A percentile compares a stretch with the other conserved stretches of the same genome.
Evolutionary conservation across 352 stramenopile genomes (phyloP).

Genomic region (Pythium brachiatum): DNA sequence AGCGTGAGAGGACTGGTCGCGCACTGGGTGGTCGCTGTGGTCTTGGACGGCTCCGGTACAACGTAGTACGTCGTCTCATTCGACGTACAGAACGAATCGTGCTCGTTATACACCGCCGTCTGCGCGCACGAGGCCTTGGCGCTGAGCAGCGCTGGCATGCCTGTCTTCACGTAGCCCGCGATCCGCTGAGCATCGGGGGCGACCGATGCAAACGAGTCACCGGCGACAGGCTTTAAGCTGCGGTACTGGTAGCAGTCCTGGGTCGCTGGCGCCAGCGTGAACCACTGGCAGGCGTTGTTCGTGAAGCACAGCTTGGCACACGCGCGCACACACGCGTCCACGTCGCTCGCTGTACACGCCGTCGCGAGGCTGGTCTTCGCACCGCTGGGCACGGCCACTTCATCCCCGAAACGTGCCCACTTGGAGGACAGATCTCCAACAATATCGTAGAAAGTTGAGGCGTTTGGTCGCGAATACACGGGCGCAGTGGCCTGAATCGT

Average conservation of each 20-base stretch:
- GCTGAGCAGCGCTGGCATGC: slow-evolving; percentile 8
- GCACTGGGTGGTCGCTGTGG: slow-evolving; percentile 2
- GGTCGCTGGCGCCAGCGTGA: slow-evolving; percentile 18
- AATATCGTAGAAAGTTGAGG: slow-evolving; percentile 13
- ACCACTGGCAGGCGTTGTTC: slow-evolving; percentile 23
- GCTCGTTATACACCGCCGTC: slow-evolving; percentile 8
- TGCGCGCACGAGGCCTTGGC: slow-evolving; percentile 14
- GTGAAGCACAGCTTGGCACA: slow-evolving; percentile 14
- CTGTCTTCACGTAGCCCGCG: slow-evolving; percentile 17
- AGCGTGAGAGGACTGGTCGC: slow-evolving; percentile 13
- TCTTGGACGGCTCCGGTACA: slow-evolving; percentile 1
- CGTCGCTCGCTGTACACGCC: not conserved
- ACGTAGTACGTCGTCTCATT: slow-evolving; percentile 17
- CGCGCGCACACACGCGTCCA: slow-evolving; percentile 6
- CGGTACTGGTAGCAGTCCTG: slow-evolving; percentile 15
- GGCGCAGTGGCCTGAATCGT: not conserved
- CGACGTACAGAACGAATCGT: slow-evolving; percentile 15
- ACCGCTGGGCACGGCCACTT: slow-evolving; percentile 14
- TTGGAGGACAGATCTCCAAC: slow-evolving; percentile 20
- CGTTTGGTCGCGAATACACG: slow-evolving; percentile 9
- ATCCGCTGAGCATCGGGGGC: slow-evolving; percentile 11
- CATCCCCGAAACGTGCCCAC: slow-evolving; percentile 12
- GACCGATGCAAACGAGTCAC: slow-evolving; percentile 8
- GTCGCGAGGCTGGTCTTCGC: slow-evolving; percentile 13
- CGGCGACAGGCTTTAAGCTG: slow-evolving; percentile 12